Base-by-base conservation (phyloP, 2,329 filamentous ascomycete species). In the Aureobasidium namibiae region DNA sequence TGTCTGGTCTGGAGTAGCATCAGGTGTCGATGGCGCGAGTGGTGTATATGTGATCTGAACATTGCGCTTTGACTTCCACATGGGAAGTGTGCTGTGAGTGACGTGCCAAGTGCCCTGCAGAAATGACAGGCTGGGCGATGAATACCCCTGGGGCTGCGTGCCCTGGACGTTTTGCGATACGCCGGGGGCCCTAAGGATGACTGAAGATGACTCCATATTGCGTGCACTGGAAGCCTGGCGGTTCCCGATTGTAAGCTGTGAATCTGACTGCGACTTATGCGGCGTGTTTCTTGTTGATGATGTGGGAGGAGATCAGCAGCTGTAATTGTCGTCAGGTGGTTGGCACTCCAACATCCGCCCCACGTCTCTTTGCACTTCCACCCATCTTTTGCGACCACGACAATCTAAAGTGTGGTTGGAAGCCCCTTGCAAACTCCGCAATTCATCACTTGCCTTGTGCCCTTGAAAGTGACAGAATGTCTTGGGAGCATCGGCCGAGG, bases 51-150 rank as follows among this genome's bases (percentile, higher is more conserved):
- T 87, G 70, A 95, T 92, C 67, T 82, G 81, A 14, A 95, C 89
- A 73, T 94, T 94, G 70, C 85, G 86, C 56, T 88, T 86, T 48
- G 82, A 81, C 66, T 84, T 84, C 90, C 90, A 95, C 87, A 94
- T 91, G 63, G 82, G 75, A 11, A 91, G 82, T 5, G 87, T 89
- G 4, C 85, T 88, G 74, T 90, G 86, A 11, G 87, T 89, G 60
- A 91, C 86, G 65, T 81, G 75, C 88, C 88, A 91, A 61, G 83
- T 88, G 61, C 85, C 78, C 56, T 78, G 73, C 46, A 90, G 80
- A 79, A 82, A 88, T 60, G 79, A 72, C 26, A 83, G 71, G 2
- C 80, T 68, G 4, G 85, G 84, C 1, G 76, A 63, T 14, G 71
- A 61, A 69, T 75, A 75, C 8, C 49, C 69, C 34, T 39, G 69